phyloP scores from a whole-genome alignment of 2,329 filamentous ascomycete species.

The Penicillium sumatraense region DNA sequence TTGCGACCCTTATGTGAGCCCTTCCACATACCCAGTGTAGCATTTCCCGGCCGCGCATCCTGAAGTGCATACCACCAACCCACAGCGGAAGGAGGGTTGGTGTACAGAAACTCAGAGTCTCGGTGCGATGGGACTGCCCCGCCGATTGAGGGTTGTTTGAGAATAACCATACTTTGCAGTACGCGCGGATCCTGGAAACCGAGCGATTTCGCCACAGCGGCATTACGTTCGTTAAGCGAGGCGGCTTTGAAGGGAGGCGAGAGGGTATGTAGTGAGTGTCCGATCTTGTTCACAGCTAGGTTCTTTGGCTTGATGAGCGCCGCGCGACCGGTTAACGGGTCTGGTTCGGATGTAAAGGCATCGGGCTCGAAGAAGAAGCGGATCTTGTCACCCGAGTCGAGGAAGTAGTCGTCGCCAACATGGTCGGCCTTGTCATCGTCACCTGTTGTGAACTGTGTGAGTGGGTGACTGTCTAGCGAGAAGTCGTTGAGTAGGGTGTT shows the following conservation, averaged over 20 bases:
- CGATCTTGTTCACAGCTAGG: constrained; percentile 86
- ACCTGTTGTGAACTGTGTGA: constrained; percentile 93
- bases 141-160: constrained; percentile 96
- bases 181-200: constrained; percentile 76
- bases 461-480: constrained; percentile 79
- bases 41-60: constrained; percentile 84
- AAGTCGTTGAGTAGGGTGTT: constrained; percentile 74
- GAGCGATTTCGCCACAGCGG: constrained; percentile 69
- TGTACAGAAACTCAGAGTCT: constrained; percentile 91
- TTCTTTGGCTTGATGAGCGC: constrained; percentile 77
- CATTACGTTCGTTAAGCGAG: constrained; percentile 55
- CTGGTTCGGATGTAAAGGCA: constrained; percentile 53
- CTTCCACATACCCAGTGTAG: constrained; percentile 82
- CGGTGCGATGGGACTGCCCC: constrained; percentile 90
- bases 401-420: constrained; percentile 94
- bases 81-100: constrained; percentile 82
- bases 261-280: constrained; percentile 74
- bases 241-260: constrained; percentile 67
- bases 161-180: constrained; percentile 97
- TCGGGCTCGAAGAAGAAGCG: constrained; percentile 98
- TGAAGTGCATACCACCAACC: constrained; percentile 98
- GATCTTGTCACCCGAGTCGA: constrained; percentile 85
- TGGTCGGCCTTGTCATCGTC: constrained; percentile 69
- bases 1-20: constrained; percentile 68
- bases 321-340: constrained; percentile 56